Base-by-base conservation (phyloP, 1,284 basidiomycete genomes). In the Uromyces viciae-fabae region DNA sequence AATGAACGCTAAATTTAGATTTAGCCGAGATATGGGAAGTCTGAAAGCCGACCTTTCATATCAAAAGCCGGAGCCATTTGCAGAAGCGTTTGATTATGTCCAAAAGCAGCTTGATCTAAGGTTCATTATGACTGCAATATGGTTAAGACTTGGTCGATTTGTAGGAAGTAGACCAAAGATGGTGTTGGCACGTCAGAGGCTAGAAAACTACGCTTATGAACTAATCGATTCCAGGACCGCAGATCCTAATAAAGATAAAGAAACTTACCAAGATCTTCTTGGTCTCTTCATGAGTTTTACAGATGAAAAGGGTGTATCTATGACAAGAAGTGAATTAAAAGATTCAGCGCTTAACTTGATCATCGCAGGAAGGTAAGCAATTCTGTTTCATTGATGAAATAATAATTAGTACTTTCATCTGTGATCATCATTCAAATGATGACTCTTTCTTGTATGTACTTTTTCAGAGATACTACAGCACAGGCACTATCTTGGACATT, bases 311-410 rank as follows among this genome's bases (percentile, higher is more conserved):
- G 82, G 81, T 11, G 40, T 75, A 22, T 46, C 49, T 2, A 33
- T 83, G 58, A 81, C 75, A 66, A 62, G 81, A 58, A 73, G 76
- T 69, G 80, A 83, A 75, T 81, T 83, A 49, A 81, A 81, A 77
- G 82, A 83, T 72, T 77, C 82, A 15, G 80, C 82, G 46, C 36
- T 83, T n/a, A 83, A 83, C 69, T 66, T 82, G 52, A 77, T 83
- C 31, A 80, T 83, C 31, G 83, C 83, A 19, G 83, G 83, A n/a
- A 81, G 83, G 71, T 81, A 40, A 64, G 69, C 58, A 22, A 42
- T 40, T 54, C 14, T 49, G 11, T 11, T 11, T 22, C 46, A 11
- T 11, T 11, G 22, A 22, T 49, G 11, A 49, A 49, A 11, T 49
- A 49, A 49, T 49, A 22, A 49, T 11, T 49, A 49, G 46, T 22